A percentile compares a stretch with the other conserved stretches of the same genome.
phyloP scores from a whole-genome alignment of 495 filamentous ascomycete genomes.

The Geoglossum glabrum region DNA sequence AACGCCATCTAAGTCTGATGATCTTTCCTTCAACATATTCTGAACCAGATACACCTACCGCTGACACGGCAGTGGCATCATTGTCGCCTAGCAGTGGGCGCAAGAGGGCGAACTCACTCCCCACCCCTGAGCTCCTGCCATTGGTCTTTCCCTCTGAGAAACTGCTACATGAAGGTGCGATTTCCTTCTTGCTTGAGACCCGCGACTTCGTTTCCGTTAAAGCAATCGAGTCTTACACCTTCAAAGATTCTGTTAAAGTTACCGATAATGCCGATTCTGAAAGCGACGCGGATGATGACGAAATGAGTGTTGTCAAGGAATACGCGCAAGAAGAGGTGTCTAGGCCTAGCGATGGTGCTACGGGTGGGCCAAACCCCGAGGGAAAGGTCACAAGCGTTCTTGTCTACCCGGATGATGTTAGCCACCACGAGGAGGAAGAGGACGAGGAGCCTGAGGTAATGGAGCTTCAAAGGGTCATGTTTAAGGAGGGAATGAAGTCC shows the following conservation, averaged over 20 bases:
- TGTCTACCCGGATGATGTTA: neutral
- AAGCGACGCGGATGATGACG: neutral
- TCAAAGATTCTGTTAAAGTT: neutral
- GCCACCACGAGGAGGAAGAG: neutral
- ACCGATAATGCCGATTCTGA: neutral
- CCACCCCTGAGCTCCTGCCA: conserved; percentile 17
- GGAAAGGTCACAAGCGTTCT: neutral
- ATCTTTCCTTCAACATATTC: conserved; percentile 19
- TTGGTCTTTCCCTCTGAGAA: neutral
- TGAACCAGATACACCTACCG: conserved; percentile 4
- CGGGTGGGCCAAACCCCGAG: neutral
- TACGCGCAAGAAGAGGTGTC: neutral
- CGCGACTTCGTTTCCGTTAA: neutral
- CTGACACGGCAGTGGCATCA: conserved; percentile 6
- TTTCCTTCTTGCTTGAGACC: neutral
- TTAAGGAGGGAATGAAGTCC: neutral
- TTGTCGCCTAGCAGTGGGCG: conserved; percentile 10
- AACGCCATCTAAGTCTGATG: conserved; percentile 44
- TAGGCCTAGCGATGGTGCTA: neutral
- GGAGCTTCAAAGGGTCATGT: neutral
- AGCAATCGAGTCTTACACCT: neutral
- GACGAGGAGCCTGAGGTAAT: conserved; percentile 5
- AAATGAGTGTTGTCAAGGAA: neutral
- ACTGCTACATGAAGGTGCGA: neutral
- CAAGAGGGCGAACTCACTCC: conserved; percentile 35